A percentile compares a stretch with the other conserved stretches of the same genome.
Conservation (phyloP, 768 basidiomycete genomes). For the Lentinula sp. region DNA sequence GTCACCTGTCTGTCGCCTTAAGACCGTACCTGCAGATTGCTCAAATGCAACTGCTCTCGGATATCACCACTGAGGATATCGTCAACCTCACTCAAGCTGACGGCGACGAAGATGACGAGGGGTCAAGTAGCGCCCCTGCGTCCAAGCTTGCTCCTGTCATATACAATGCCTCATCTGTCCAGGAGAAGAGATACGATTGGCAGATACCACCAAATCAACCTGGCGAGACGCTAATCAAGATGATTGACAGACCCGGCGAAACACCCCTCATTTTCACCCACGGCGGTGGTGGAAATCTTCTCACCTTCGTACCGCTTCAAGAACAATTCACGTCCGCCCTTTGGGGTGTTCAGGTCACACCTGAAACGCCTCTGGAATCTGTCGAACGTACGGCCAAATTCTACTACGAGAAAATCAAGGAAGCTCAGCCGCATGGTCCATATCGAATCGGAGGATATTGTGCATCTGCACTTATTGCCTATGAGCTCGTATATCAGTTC, state of each 20-base stretch:
- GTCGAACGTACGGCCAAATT: constrained; percentile 5
- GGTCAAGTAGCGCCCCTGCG: not conserved
- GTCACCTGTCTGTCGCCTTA: constrained; percentile 18
- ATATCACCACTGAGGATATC: constrained; percentile 18
- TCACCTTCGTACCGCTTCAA: constrained; percentile 5
- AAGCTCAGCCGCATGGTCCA: not conserved
- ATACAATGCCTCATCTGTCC: not conserved
- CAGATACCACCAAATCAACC: not conserved
- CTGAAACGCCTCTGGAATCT: constrained; percentile 9
- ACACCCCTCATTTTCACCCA: not conserved
- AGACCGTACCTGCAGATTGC: constrained; percentile 14
- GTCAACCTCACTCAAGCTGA: not conserved
- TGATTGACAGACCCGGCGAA: not conserved
- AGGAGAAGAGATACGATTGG: not conserved
- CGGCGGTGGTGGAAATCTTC: constrained; percentile 3
- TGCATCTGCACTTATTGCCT: constrained; percentile 4
- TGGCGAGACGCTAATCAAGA: not conserved
- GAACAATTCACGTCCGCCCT: constrained; percentile 9
- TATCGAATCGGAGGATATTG: constrained; percentile 4
- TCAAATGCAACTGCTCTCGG: constrained; percentile 23
- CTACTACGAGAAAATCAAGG: constrained; percentile 12
- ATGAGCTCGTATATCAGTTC: constrained; percentile 3
- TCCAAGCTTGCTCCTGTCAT: not conserved
- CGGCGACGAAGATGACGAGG: not conserved
- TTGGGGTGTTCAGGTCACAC: constrained; percentile 12